Conservation (phyloP, 169 alveolate genomes). For the Plasmodium fragile region DNA sequence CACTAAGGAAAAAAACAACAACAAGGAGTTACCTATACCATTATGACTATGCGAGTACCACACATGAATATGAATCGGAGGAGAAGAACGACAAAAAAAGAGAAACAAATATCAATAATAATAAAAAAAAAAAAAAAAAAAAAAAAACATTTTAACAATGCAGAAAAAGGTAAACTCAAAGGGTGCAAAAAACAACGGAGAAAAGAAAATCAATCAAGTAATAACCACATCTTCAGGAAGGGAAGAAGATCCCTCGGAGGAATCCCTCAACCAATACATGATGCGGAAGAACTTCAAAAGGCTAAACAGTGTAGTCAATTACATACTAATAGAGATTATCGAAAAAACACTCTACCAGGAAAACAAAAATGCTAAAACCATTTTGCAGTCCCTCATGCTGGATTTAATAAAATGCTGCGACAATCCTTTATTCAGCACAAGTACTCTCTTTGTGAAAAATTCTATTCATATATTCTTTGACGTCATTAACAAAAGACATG, state of each 20-base stretch:
- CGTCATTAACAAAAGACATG: conserved; percentile 50
- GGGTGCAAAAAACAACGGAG: neutral
- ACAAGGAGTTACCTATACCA: neutral
- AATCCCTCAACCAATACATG: conserved; percentile 20
- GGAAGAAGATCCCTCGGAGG: neutral
- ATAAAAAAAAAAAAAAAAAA: conserved; percentile 2
- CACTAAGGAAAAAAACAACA: conserved; percentile 25
- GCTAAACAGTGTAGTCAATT: conserved; percentile 40
- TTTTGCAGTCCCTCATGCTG: conserved; percentile 27
- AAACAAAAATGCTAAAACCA: conserved; percentile 51
- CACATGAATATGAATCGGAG: neutral
- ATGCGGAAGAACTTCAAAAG: conserved; percentile 52
- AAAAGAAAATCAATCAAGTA: neutral
- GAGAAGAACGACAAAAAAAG: neutral
- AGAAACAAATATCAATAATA: neutral
- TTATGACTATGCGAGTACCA: neutral
- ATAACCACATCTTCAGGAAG: neutral
- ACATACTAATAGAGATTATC: conserved; percentile 61
- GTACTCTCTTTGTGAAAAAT: conserved; percentile 53
- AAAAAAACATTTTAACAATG: neutral
- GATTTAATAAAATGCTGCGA: conserved; percentile 74
- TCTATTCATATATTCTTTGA: conserved; percentile 35
- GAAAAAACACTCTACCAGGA: conserved; percentile 41
- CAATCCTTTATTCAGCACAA: conserved; percentile 60
- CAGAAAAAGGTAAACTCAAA: neutral